phyloP scores from a whole-genome alignment of 2,329 filamentous ascomycete species.

The Colletotrichum trifolii region DNA sequence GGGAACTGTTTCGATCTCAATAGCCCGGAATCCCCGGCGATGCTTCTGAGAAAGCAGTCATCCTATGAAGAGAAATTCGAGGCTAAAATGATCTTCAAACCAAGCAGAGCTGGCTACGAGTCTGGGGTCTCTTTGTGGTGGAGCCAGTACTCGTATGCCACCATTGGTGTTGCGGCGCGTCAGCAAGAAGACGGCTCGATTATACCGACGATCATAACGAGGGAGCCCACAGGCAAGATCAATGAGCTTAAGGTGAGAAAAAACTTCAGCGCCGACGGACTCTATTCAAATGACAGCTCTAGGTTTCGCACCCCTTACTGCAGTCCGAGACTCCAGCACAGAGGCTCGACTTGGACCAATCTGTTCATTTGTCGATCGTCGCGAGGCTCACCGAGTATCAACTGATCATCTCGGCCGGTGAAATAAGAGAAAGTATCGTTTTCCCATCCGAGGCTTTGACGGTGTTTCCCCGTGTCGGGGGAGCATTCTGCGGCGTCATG shows the following conservation, averaged over 20 bases:
- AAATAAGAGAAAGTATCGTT: background rate
- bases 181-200: slow-evolving; percentile 30
- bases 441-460: slow-evolving; percentile 40
- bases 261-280: background rate
- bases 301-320: slow-evolving; percentile 25
- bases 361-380: slow-evolving; percentile 35
- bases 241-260: slow-evolving; percentile 38
- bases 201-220: slow-evolving; percentile 34
- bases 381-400: slow-evolving; percentile 38
- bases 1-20: slow-evolving; percentile 64
- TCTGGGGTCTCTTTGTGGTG: slow-evolving; percentile 66
- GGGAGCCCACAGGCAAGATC: slow-evolving; percentile 39
- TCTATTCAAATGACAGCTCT: slow-evolving; percentile 2
- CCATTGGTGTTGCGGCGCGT: slow-evolving; percentile 43
- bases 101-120: slow-evolving; percentile 55
- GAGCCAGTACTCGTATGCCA: slow-evolving; percentile 56
- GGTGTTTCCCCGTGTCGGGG: slow-evolving; percentile 43
- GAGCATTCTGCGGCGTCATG: slow-evolving; percentile 46
- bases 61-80: slow-evolving; percentile 55
- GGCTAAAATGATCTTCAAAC: slow-evolving; percentile 57
- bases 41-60: slow-evolving; percentile 66
- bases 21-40: slow-evolving; percentile 60
- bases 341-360: slow-evolving; percentile 13
- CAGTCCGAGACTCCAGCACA: background rate
- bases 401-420: slow-evolving; percentile 33